Conservation (phyloP, 169 alveolate species). For the Pseudocohnilembus persalinus region DNA sequence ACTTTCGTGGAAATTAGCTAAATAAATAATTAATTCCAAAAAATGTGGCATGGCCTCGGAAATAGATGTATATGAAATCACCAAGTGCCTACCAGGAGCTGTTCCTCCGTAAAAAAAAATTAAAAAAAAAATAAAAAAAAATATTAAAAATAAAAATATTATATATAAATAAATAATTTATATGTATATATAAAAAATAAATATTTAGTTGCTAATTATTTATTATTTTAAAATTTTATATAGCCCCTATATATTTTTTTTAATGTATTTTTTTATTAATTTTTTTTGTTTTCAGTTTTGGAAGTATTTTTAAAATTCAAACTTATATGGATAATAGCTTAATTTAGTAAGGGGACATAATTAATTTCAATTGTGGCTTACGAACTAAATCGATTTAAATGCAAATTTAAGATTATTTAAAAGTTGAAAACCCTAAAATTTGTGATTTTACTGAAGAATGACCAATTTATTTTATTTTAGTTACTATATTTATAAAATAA, state of each 20-base stretch:
- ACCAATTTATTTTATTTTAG: too few species aligned
- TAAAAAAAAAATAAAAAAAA: too few species aligned
- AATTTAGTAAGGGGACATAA: slow-evolving; percentile 63
- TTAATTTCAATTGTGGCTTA: slow-evolving; percentile 84
- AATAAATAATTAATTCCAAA: slow-evolving; percentile 59
- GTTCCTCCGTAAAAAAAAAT: slow-evolving; percentile 70
- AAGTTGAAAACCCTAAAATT: slow-evolving; percentile 73
- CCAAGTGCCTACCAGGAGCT: slow-evolving; percentile 83
- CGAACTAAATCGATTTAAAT: slow-evolving; percentile 74
- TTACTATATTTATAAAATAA: too few species aligned
- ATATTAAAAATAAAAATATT: too few species aligned
- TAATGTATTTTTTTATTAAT: too few species aligned
- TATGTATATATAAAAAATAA: too few species aligned
- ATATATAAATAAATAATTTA: too few species aligned
- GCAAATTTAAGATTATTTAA: slow-evolving; percentile 66
- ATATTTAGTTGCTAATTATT: too few species aligned
- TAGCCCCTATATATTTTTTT: too few species aligned
- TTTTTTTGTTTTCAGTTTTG: slow-evolving; percentile 44
- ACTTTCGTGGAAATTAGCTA: slow-evolving; percentile 67
- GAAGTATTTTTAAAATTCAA: slow-evolving; percentile 61
- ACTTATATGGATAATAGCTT: slow-evolving; percentile 74
- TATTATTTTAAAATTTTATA: too few species aligned
- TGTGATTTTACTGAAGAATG: slow-evolving; percentile 62
- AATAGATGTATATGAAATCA: slow-evolving; percentile 71
- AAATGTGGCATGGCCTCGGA: slow-evolving; percentile 73